Base-by-base conservation (phyloP, 345 rosid species). In the Turritis glabra region DNA sequence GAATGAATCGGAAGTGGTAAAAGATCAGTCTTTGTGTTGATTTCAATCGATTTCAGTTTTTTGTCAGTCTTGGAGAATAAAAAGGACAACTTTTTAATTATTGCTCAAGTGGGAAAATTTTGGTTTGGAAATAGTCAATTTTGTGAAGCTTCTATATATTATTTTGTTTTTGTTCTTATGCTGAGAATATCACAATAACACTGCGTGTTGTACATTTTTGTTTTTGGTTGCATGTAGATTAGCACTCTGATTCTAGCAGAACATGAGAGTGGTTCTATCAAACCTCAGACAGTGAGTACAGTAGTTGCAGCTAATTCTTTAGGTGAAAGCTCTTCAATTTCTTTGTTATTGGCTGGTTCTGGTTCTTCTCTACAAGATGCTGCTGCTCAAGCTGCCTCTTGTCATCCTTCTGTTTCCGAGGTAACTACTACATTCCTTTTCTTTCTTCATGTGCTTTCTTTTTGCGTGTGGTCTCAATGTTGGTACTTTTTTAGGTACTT, bases 231-330 rank as follows among this genome's bases (percentile, higher is more conserved):
- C 23, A 30, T 60, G 57, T 60, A 91, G 98, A 72, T 80, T 4
- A 90, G 97, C 81, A 90, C 92, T 8, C 69, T 95, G 85, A 82
- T 95, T 59, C 30, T 95, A 57, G 97, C 84, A 3, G 98, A 95
- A 64, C 93, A 90, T 41, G 94, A 95, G 38, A 84, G 86, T 23
- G 97, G 99, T 37, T 74, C 73, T 2, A 71, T 95, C 73, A 92
- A 85, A 77, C 57, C 86, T 13, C 89, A 84, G 33, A 84, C 89
- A 2, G 13, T 92, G 69, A 87, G 87, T 69, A 94, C 98, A 11
- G 83, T 95, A 19, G 91, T 80, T 78, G 97, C 98, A 1, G 97
- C 99, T 0, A 90, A 80, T 63, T 75, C 76, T 32, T 75, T 92
- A 51, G 63, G 86, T 63, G 77, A 75, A 1, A 88, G 77, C 29